Percentiles rank a stretch among this genome's conserved stretches.
These are phyloP conservation scores for Phoma herbarum DNA, from an alignment of 2,329 filamentous ascomycete genomes.

Conservation along the genomic window DNA sequence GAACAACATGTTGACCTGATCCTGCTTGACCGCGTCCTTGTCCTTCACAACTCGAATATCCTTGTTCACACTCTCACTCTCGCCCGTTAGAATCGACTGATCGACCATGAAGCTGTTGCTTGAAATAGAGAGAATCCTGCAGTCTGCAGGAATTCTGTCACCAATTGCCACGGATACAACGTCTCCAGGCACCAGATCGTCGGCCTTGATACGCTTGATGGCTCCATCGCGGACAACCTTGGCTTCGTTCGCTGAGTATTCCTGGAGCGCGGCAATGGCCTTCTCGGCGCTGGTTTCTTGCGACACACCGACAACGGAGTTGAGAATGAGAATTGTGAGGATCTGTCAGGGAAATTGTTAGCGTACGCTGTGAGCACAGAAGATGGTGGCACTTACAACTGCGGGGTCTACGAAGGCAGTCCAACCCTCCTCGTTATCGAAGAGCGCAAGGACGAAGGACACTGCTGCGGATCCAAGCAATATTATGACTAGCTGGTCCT, in stretches of 20 bases:
- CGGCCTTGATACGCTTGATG: slow-evolving; percentile 86
- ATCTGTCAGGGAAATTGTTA: slow-evolving; percentile 67
- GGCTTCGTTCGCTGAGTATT: slow-evolving; percentile 98
- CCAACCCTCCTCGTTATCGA: slow-evolving; percentile 94
- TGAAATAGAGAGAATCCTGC: slow-evolving; percentile 85
- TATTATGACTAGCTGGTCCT: slow-evolving; percentile 97
- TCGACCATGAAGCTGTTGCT: slow-evolving; percentile 98
- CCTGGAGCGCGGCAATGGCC: slow-evolving; percentile 95
- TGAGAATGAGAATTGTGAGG: slow-evolving; percentile 93
- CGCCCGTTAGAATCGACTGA: slow-evolving; percentile 95
- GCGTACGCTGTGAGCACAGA: slow-evolving; percentile 6
- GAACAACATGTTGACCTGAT: slow-evolving; percentile 97
- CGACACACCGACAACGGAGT: slow-evolving; percentile 95
- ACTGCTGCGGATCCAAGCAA: slow-evolving; percentile 90
- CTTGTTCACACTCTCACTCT: slow-evolving; percentile 96
- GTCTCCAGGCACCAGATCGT: slow-evolving; percentile 94
- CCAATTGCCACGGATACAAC: slow-evolving; percentile 88
- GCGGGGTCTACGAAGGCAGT: slow-evolving; percentile 95
- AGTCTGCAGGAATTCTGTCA: slow-evolving; percentile 94
- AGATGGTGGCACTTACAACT: slow-evolving; percentile 71
- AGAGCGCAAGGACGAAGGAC: slow-evolving; percentile 90
- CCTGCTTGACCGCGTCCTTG: slow-evolving; percentile 89
- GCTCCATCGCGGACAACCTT: slow-evolving; percentile 89
- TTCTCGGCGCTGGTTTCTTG: slow-evolving; percentile 99
- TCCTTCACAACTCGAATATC: slow-evolving; percentile 76